These are phyloP conservation scores for Poa annua DNA, from an alignment of 176 grass and related monocot genomes.

Conservation along the genomic window DNA sequence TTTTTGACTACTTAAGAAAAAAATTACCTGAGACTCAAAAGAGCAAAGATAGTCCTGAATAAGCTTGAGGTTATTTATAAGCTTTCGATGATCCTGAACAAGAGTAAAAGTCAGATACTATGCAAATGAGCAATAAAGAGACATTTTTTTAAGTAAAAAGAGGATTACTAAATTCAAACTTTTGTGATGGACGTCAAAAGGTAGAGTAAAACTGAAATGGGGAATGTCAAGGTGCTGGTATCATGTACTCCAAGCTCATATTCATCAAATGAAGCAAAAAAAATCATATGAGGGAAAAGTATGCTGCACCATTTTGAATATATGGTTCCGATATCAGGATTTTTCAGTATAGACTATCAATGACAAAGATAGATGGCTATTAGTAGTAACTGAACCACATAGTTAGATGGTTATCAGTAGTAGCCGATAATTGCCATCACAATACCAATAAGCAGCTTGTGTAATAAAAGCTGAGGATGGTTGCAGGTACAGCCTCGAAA, in stretches of 20 bases:
- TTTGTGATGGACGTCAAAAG: neutral
- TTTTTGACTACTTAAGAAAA: constrained; percentile 31
- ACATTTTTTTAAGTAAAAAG: neutral
- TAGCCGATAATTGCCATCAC: too few species aligned
- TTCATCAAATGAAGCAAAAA: neutral
- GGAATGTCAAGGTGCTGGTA: constrained; percentile 1
- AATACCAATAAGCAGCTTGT: neutral
- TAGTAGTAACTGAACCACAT: constrained; percentile 4
- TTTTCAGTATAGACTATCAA: neutral
- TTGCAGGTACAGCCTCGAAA: neutral
- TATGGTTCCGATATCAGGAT: neutral
- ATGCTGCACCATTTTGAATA: neutral
- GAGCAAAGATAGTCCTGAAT: constrained; percentile 98
- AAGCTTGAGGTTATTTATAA: constrained; percentile 89
- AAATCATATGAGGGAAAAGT: neutral
- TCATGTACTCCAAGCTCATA: neutral
- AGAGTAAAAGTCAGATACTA: constrained; percentile 23
- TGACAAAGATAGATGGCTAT: constrained; percentile 1
- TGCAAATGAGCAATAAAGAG: neutral
- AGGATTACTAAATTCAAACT: neutral
- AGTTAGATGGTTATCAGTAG: neutral
- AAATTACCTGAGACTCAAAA: constrained; percentile 82
- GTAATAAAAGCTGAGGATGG: neutral
- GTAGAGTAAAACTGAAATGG: neutral
- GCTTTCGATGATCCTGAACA: constrained; percentile 80